Conservation (phyloP, 2,329 filamentous ascomycete genomes). For the Lasiodiplodia sp. region DNA sequence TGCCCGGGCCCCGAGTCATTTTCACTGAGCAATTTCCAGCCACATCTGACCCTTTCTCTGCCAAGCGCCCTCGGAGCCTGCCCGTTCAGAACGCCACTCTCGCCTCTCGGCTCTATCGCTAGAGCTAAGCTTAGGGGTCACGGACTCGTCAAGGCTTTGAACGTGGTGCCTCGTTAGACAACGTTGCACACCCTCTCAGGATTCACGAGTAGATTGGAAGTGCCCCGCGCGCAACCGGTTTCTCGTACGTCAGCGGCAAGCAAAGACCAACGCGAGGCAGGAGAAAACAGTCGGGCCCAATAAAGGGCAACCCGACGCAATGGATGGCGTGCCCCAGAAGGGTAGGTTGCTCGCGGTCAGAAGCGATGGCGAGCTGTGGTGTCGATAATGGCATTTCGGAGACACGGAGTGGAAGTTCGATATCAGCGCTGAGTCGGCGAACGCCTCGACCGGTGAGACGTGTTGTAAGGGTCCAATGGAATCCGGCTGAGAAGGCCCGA, state of each 20-base stretch:
- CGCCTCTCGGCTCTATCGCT: neutral
- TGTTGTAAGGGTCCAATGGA: no score
- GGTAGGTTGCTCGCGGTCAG: no score
- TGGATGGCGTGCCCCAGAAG: neutral
- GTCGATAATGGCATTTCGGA: no score
- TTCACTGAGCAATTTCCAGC: neutral
- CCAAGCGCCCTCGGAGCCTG: neutral
- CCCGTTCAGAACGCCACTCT: neutral
- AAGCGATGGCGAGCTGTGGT: no score
- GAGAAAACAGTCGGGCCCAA: neutral
- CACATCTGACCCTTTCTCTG: neutral
- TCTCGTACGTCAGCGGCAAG: neutral
- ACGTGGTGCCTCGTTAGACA: neutral
- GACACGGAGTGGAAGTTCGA: no score
- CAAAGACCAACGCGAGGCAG: neutral
- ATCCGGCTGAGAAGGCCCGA: neutral
- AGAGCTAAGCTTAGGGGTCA: neutral
- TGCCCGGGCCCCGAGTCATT: slow-evolving; percentile 4
- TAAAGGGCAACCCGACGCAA: neutral
- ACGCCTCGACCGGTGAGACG: no score
- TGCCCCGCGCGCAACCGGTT: neutral
- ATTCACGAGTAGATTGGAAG: neutral
- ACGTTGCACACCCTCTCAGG: neutral
- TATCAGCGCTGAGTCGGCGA: no score
- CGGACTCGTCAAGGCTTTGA: neutral